A percentile compares a stretch with the other conserved stretches of the same genome.
Conservation (phyloP, 768 basidiomycete genomes). For the Sarcodon sp. region DNA sequence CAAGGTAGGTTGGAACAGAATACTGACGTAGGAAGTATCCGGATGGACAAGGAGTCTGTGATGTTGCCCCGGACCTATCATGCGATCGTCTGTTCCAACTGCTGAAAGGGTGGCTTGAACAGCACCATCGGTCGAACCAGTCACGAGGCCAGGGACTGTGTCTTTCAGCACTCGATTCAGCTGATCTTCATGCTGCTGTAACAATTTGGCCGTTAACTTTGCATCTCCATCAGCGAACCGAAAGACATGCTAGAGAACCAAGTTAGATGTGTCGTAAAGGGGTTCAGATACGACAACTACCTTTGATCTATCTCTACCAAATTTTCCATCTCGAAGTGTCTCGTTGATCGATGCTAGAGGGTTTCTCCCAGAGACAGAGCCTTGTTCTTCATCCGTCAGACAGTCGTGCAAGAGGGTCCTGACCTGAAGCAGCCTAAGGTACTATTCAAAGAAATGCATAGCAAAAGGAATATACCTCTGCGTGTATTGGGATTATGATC, state of each 20-base stretch:
- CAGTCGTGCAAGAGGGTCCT: constrained; percentile 79
- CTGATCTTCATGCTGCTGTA: constrained; percentile 74
- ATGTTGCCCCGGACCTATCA: constrained; percentile 59
- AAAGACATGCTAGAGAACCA: constrained; percentile 55
- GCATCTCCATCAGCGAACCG: constrained; percentile 84
- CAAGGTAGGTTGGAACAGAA: constrained; percentile 90
- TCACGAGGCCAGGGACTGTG: constrained; percentile 89
- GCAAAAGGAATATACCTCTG: constrained; percentile 51
- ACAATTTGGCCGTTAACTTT: constrained; percentile 52
- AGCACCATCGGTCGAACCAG: constrained; percentile 49
- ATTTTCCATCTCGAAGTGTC: constrained; percentile 73
- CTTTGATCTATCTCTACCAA: constrained; percentile 68
- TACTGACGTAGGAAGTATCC: constrained; percentile 88
- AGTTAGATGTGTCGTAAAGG: background rate
- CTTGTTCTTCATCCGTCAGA: constrained; percentile 83
- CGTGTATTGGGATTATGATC: constrained; percentile 79
- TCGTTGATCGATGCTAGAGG: constrained; percentile 93
- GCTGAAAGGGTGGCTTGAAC: constrained; percentile 47
- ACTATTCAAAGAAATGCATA: background rate
- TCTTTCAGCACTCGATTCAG: constrained; percentile 74
- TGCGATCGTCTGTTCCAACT: constrained; percentile 60
- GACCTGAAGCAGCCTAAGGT: constrained; percentile 35
- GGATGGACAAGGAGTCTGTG: constrained; percentile 82
- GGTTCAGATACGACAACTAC: constrained; percentile 21
- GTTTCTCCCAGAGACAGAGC: constrained; percentile 65